These are phyloP conservation scores for Boletus vinaceobasis DNA, from an alignment of 768 basidiomycete species.

Conservation along the genomic window DNA sequence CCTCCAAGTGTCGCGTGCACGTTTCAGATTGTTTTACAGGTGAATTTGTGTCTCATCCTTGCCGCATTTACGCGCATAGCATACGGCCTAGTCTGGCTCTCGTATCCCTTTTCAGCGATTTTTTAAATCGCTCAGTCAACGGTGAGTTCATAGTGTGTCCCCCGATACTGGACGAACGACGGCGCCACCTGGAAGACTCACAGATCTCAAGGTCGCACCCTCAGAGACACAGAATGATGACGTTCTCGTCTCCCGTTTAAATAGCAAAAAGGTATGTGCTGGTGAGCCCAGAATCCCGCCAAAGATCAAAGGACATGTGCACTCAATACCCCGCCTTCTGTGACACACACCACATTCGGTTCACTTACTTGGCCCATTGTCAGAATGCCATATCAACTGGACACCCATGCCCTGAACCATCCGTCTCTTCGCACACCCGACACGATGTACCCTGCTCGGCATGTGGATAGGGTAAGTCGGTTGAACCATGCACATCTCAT, in stretches of 20 bases:
- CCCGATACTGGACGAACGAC: slow-evolving; percentile 4
- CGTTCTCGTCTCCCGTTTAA: slow-evolving; percentile 9
- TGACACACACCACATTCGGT: neutral
- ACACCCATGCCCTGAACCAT: neutral
- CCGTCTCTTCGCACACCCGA: accelerated
- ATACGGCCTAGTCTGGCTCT: neutral
- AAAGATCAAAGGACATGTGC: slow-evolving; percentile 18
- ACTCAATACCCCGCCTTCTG: slow-evolving; percentile 7
- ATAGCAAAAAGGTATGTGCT: slow-evolving; percentile 16
- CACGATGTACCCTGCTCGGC: slow-evolving; percentile 14
- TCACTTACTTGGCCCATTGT: neutral
- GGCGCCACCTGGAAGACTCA: slow-evolving; percentile 6
- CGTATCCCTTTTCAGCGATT: neutral
- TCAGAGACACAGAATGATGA: slow-evolving; percentile 4
- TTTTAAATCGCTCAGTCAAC: neutral
- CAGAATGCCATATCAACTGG: neutral
- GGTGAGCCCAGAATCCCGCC: slow-evolving; percentile 3
- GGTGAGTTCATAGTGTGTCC: slow-evolving; percentile 3
- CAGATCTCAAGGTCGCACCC: neutral
- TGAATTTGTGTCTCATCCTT: slow-evolving; percentile 5
- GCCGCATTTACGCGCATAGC: slow-evolving; percentile 1
- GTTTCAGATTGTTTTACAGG: slow-evolving; percentile 2
- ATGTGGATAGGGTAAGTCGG: slow-evolving; percentile 9
- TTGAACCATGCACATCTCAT: neutral
- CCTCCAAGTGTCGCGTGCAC: slow-evolving; percentile 2